Evolutionary conservation across 192 early-diverging fungal species (phyloP).

Genomic region (Gigaspora rosea): DNA sequence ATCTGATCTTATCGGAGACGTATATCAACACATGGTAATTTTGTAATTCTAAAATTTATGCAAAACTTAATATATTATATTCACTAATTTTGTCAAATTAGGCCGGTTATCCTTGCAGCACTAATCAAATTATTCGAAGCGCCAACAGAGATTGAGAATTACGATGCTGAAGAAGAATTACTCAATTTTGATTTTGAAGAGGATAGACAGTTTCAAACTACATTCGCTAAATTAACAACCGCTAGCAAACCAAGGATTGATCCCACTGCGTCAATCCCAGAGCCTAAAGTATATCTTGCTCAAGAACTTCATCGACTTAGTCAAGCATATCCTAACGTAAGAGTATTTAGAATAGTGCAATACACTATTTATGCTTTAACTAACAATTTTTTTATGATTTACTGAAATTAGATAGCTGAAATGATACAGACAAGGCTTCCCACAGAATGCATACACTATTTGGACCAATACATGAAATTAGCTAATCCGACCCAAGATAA

Average conservation of each 20-base stretch:
- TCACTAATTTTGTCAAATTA: constrained; percentile 24
- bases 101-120: constrained; percentile 54
- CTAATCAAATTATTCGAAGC: constrained; percentile 62
- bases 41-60: background rate
- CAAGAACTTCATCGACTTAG: constrained; percentile 53
- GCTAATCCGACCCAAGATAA: background rate
- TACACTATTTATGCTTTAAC: too few species aligned
- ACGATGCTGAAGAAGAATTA: constrained; percentile 52
- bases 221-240: constrained; percentile 77
- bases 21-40: constrained; percentile 47
- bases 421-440: constrained; percentile 11
- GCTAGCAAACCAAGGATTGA: constrained; percentile 66
- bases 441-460: constrained; percentile 8
- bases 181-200: constrained; percentile 75
- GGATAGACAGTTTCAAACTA: constrained; percentile 80
- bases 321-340: constrained; percentile 38
- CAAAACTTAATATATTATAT: constrained; percentile 3
- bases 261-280: constrained; percentile 56
- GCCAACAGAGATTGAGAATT: constrained; percentile 51
- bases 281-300: constrained; percentile 52
- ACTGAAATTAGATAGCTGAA: background rate
- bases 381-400: background rate
- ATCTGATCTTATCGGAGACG: constrained; percentile 58
- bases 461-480: constrained; percentile 14
- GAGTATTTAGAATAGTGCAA: constrained; percentile 13